Evolutionary conservation across 208 protist species (phyloP), one percentile per base, ranked within the genome.

Genomic region (Lotmaria passim): DNA sequence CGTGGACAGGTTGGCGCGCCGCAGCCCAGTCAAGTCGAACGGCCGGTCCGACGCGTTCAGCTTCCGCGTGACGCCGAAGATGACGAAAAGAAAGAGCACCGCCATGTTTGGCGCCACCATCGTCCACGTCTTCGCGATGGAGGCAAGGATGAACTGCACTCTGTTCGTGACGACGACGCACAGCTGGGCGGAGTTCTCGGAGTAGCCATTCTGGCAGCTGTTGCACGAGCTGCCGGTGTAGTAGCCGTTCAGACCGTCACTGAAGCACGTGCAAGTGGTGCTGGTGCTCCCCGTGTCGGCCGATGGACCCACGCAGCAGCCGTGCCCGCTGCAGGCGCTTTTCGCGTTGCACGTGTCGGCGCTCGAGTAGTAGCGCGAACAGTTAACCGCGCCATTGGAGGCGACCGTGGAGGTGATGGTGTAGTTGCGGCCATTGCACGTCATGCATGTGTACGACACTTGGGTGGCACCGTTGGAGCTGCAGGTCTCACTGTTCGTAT

Each of bases 21-120:
- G 79, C 60, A 95, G 44, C 3, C 69, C 63, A 1, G 90, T 90
- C 23, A 82, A 65, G 63, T 89, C 78, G 68, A 91, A 93, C 33
- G 73, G 68, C 12, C 63, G 59, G 74, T 93, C 90, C 4, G 90
- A 89, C 39, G 85, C 74, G 69, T 85, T 90, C 48, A 86, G 69
- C 33, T 83, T 78, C 56, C 87, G 82, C 61, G 73, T 70, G 17
- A 91, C 59, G 30, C 81, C 66, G 56, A 86, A 69, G 36, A 95
- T 64, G 39, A 87, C 83, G 50, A 91, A 89, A 33, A 93, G 68
- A 53, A 93, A 85, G 14, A 91, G 59, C 50, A 93, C 84, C 7
- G 79, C 70, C 57, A 95, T 43, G 76, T 90, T 91, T 12, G 90
- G 90, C 56, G 86, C 60, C 69, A 95, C 85, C 87, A 95, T 93